Percentiles rank a stretch among this genome's conserved stretches.
Evolutionary conservation across 2,329 filamentous ascomycete genomes (phyloP).

Genomic region (Elsinoe ampelina): DNA sequence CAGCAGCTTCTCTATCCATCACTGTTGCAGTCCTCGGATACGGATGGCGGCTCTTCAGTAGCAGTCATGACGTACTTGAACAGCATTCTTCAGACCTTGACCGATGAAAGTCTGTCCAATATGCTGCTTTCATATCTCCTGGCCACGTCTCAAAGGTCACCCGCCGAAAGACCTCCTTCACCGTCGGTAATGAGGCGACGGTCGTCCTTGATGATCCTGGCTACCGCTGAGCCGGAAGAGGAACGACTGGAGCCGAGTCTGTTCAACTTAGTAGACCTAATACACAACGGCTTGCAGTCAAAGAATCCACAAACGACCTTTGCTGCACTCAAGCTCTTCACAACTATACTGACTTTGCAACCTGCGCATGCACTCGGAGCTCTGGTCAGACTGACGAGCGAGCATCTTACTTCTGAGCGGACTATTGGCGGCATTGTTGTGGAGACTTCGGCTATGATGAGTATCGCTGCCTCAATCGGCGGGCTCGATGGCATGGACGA

Average conservation of each 20-base stretch:
- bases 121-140: constrained; percentile 88
- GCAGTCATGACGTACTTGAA: constrained; percentile 90
- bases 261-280: constrained; percentile 87
- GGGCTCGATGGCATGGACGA: constrained; percentile 62
- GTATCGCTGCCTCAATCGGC: constrained; percentile 58
- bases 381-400: constrained; percentile 50
- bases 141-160: constrained; percentile 57
- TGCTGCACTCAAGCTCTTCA: constrained; percentile 78
- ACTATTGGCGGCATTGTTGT: constrained; percentile 67
- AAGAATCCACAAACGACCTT: constrained; percentile 80
- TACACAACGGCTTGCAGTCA: constrained; percentile 75
- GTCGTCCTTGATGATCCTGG: constrained; percentile 81
- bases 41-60: constrained; percentile 91
- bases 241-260: constrained; percentile 73
- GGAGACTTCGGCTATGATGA: constrained; percentile 63
- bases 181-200: constrained; percentile 66
- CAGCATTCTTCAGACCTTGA: constrained; percentile 79
- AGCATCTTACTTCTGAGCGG: constrained; percentile 35
- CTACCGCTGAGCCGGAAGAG: constrained; percentile 64
- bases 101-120: constrained; percentile 89
- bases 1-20: constrained; percentile 95
- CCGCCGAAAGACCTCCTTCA: constrained; percentile 34
- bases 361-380: constrained; percentile 77
- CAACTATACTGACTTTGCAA: constrained; percentile 76
- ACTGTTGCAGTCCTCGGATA: constrained; percentile 88